Base-by-base conservation (phyloP, 1,284 basidiomycete species). In the Phlebopus sp. region DNA sequence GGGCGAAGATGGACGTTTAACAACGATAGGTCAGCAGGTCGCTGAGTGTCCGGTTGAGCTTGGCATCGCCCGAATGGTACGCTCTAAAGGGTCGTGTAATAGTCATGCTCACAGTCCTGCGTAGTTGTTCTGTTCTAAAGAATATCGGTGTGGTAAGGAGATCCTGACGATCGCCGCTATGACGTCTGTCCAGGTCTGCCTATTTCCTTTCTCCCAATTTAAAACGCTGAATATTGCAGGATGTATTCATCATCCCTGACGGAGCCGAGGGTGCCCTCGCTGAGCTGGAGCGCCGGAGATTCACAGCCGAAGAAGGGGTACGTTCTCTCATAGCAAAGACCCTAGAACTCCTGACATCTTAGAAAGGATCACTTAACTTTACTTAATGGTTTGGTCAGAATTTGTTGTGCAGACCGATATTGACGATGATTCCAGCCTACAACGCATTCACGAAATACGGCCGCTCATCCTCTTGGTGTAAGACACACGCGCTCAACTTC, bases 301-400 rank as follows among this genome's bases (percentile, higher is more conserved):
- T 99, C 59, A 96, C 92, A 0, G 93, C 94, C 0, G 92, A 97
- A 68, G 95, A 99, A 80, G 97, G 97, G 55, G 91, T 91, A 51
- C 62, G 78, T 66, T n/a, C 41, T 0, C 2, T 2, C 11, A 5
- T 30, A 6, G 9, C 38, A 35, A 15, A 21, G 35, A 19, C 29
- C 14, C 29, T 7, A 9, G 21, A 14, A 8, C 9, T 36, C 18
- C 53, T 31, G 17, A 54, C 36, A 17, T 55, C 8, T 35, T 44
- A 25, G 36, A n/a, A 52, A 90, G 89, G 95, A 98, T 62, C 92
- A 96, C 64, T 71, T 97, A 5, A 97, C 94, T 2, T 73, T 95
- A 5, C 66, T 97, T 19, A 98, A 97, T 67, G 91, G 92, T 88
- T 59, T 25, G 72, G 52, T 15, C 34, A 17, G 15, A 36, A 19